A percentile compares a stretch with the other conserved stretches of the same genome.
These are phyloP conservation scores for Trichomonascaceae sp. DNA, from an alignment of 1,139 yeast genomes.

Conservation along the genomic window DNA sequence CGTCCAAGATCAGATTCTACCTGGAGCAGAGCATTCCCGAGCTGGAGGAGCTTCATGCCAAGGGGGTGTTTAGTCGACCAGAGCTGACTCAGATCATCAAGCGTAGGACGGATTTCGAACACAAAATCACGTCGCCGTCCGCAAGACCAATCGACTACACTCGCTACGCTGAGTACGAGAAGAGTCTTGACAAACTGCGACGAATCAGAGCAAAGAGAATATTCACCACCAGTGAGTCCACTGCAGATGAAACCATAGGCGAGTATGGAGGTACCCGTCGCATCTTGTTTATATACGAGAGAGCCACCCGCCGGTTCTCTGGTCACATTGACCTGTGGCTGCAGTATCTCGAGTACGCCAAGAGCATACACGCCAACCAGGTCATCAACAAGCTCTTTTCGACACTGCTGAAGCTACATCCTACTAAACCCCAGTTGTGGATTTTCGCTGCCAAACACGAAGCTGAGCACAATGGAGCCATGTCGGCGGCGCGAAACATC, in stretches of 20 bases:
- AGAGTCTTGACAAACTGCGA: slow-evolving; percentile 65
- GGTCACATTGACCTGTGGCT: slow-evolving; percentile 71
- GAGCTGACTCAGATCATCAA: slow-evolving; percentile 84
- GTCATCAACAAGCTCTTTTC: slow-evolving; percentile 75
- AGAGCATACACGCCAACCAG: slow-evolving; percentile 59
- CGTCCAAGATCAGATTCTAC: slow-evolving; percentile 64
- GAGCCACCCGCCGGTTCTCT: slow-evolving; percentile 74
- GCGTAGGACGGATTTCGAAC: slow-evolving; percentile 91
- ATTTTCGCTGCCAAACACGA: slow-evolving; percentile 91
- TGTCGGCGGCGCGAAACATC: slow-evolving; percentile 76
- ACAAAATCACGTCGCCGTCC: slow-evolving; percentile 75
- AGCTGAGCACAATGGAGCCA: slow-evolving; percentile 76
- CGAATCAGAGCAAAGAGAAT: slow-evolving; percentile 57
- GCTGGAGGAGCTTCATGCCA: slow-evolving; percentile 70
- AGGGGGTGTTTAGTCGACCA: slow-evolving; percentile 54
- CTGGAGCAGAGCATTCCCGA: slow-evolving; percentile 86
- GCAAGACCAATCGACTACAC: slow-evolving; percentile 67
- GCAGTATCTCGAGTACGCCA: slow-evolving; percentile 60
- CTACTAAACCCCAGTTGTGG: slow-evolving; percentile 88
- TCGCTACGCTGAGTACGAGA: slow-evolving; percentile 71
- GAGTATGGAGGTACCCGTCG: slow-evolving; percentile 86
- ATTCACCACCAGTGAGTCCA: slow-evolving; percentile 7
- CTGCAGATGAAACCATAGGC: slow-evolving; percentile 32
- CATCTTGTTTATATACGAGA: slow-evolving; percentile 67
- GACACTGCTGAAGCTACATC: slow-evolving; percentile 70